Conservation (phyloP, 257 asterid species). For the Euphrasia confusa region DNA sequence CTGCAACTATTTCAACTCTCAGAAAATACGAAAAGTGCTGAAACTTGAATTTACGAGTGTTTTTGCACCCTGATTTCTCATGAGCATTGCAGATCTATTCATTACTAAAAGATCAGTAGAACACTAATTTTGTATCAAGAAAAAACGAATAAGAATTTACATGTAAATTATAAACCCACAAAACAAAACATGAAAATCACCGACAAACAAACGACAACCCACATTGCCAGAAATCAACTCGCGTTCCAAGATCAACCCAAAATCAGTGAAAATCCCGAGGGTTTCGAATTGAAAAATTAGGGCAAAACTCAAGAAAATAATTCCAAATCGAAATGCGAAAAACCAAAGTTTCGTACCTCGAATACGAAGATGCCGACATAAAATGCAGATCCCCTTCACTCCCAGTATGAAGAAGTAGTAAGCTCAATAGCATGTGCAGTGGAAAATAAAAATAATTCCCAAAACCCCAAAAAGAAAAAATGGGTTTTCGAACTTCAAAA, state of each 20-base stretch:
- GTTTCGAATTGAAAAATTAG: not conserved
- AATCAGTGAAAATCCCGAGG: slow-evolving; percentile 20
- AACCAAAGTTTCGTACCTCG: slow-evolving; percentile 23
- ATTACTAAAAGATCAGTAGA: not conserved
- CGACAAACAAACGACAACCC: slow-evolving; percentile 9
- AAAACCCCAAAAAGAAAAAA: slow-evolving; percentile 10
- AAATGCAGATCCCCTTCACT: slow-evolving; percentile 33
- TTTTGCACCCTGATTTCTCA: slow-evolving; percentile 3
- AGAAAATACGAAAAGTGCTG: slow-evolving; percentile 1
- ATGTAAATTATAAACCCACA: too few relatives aligned
- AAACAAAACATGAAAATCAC: slow-evolving; percentile 19
- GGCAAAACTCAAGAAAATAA: slow-evolving; percentile 3
- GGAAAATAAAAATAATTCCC: slow-evolving; percentile 8
- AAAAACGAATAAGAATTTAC: slow-evolving; percentile 8
- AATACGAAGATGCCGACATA: slow-evolving; percentile 13
- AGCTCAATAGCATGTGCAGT: slow-evolving; percentile 10
- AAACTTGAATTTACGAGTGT: not conserved
- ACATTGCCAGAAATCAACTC: slow-evolving; percentile 27
- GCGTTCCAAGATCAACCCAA: slow-evolving; percentile 14
- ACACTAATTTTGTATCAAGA: slow-evolving; percentile 20
- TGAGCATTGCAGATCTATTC: slow-evolving; percentile 18
- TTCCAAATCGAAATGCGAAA: slow-evolving; percentile 1
- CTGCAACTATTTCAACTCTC: slow-evolving; percentile 14
- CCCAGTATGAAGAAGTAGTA: slow-evolving; percentile 11
- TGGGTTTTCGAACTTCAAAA: slow-evolving; percentile 36